Evolutionary conservation across 2,329 filamentous ascomycete species (phyloP).

Genomic region (Xylariaceae sp.): DNA sequence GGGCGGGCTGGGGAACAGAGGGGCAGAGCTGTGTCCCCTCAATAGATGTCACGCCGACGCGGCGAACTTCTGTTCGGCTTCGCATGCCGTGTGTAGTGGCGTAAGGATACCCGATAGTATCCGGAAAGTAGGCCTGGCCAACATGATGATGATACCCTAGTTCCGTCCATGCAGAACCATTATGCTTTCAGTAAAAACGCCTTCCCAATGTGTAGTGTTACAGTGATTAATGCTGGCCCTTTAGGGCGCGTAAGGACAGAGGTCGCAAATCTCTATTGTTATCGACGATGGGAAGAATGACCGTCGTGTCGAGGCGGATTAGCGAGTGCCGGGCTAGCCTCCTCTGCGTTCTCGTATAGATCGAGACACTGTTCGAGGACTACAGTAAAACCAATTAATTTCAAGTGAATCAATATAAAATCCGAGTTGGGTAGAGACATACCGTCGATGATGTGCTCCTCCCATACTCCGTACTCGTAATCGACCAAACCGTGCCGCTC

Average conservation of each 20-base stretch:
- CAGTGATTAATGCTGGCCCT: slow-evolving; percentile 15
- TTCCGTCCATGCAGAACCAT: slow-evolving; percentile 22
- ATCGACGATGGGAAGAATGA: slow-evolving; percentile 17
- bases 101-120: slow-evolving; percentile 8
- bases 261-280: background rate
- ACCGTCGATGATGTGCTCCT: slow-evolving; percentile 86
- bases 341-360: slow-evolving; percentile 40
- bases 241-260: slow-evolving; percentile 1
- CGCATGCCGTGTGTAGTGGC: slow-evolving; percentile 13
- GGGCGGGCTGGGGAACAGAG: slow-evolving; percentile 8
- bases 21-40: slow-evolving; percentile 9
- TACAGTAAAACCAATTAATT: slow-evolving; percentile 14
- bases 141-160: slow-evolving; percentile 18
- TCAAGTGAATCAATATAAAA: background rate
- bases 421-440: slow-evolving; percentile 35
- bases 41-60: slow-evolving; percentile 11
- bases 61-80: slow-evolving; percentile 16
- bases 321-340: slow-evolving; percentile 27
- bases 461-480: slow-evolving; percentile 95
- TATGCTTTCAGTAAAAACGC: slow-evolving; percentile 21
- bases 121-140: slow-evolving; percentile 14
- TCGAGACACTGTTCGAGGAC: slow-evolving; percentile 39
- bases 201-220: slow-evolving; percentile 23
- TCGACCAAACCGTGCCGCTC: slow-evolving; percentile 93
- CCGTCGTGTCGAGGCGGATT: slow-evolving; percentile 20